Evolutionary conservation across 495 filamentous ascomycete genomes (phyloP).

Genomic region (Sabuloglossum arenarium): DNA sequence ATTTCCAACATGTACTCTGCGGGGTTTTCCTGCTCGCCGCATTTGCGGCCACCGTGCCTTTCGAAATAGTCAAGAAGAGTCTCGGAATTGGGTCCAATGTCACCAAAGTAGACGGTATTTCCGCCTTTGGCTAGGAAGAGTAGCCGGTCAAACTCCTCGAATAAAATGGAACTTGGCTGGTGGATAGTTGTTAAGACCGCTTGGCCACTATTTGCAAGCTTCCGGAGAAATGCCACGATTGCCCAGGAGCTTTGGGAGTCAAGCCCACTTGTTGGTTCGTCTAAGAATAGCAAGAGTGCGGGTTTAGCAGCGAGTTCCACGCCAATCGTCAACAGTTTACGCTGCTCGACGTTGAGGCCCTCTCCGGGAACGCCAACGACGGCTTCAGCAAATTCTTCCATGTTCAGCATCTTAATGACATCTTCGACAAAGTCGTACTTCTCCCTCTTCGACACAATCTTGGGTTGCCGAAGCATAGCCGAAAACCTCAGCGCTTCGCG

Average conservation of each 20-base stretch:
- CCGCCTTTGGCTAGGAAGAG: slow-evolving; percentile 45
- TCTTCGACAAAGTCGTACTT: slow-evolving; percentile 73
- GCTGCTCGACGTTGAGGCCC: slow-evolving; percentile 77
- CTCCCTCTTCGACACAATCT: slow-evolving; percentile 40
- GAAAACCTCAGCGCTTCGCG: slow-evolving; percentile 73
- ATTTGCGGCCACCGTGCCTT: slow-evolving; percentile 23
- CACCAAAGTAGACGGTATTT: slow-evolving; percentile 43
- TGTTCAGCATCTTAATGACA: slow-evolving; percentile 59
- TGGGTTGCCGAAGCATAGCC: slow-evolving; percentile 60
- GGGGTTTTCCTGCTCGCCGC: slow-evolving; percentile 41
- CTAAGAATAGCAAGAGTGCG: slow-evolving; percentile 66
- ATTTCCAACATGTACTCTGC: slow-evolving; percentile 82
- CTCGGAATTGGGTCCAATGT: slow-evolving; percentile 33
- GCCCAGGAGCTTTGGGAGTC: slow-evolving; percentile 71
- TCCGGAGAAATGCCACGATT: slow-evolving; percentile 72
- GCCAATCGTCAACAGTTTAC: slow-evolving; percentile 75
- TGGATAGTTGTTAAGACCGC: slow-evolving; percentile 88
- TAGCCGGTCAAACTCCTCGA: slow-evolving; percentile 58
- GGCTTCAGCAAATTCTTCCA: slow-evolving; percentile 67
- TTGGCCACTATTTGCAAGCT: slow-evolving; percentile 63
- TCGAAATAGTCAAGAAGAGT: slow-evolving; percentile 30
- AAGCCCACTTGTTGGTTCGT: slow-evolving; percentile 78
- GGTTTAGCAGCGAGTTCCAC: slow-evolving; percentile 61
- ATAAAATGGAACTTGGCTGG: slow-evolving; percentile 64
- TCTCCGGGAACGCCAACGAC: slow-evolving; percentile 57